Evolutionary conservation across 306 rosid species (phyloP).

Genomic region (Betula pendula): DNA sequence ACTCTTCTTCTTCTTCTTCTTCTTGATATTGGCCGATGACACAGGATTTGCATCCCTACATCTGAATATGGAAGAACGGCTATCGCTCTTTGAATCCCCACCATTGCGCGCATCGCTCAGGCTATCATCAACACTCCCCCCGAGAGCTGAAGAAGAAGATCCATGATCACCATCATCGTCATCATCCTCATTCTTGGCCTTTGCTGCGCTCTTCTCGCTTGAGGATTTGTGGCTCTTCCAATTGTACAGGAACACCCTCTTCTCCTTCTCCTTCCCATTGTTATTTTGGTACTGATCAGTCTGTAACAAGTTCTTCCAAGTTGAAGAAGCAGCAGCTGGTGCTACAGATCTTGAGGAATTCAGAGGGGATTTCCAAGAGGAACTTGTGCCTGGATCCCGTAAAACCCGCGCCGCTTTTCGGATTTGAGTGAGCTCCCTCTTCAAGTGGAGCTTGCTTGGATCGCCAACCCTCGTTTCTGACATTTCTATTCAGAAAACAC

Average conservation of each 20-base stretch:
- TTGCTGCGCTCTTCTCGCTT: slow-evolving; percentile 40
- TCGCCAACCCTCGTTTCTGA: slow-evolving; percentile 66
- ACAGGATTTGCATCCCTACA: slow-evolving; percentile 56
- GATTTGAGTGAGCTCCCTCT: slow-evolving; percentile 89
- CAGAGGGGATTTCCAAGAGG: slow-evolving; percentile 87
- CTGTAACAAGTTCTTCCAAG: slow-evolving; percentile 33
- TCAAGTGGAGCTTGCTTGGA: slow-evolving; percentile 78
- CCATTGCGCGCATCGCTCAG: slow-evolving; percentile 70
- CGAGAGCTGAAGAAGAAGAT: slow-evolving; percentile 52
- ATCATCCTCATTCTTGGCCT: slow-evolving; percentile 33
- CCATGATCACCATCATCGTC: slow-evolving; percentile 41
- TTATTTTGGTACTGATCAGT: slow-evolving; percentile 12
- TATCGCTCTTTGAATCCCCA: slow-evolving; percentile 61
- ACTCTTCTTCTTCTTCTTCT: slow-evolving; percentile 50
- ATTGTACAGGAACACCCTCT: slow-evolving; percentile 69
- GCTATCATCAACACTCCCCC: slow-evolving; percentile 60
- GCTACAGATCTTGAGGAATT: slow-evolving; percentile 67
- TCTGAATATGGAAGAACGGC: slow-evolving; percentile 49
- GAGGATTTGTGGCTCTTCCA: slow-evolving; percentile 77
- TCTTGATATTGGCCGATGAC: slow-evolving; percentile 37
- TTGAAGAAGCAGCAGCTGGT: slow-evolving; percentile 33
- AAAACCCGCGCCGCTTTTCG: slow-evolving; percentile 87
- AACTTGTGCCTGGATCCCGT: slow-evolving; percentile 94
- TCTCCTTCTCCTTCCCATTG: slow-evolving; percentile 38
- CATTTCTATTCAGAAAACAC: slow-evolving; percentile 29